phyloP scores from a whole-genome alignment of 202 grass and related monocot species.

The Musa balbisiana region DNA sequence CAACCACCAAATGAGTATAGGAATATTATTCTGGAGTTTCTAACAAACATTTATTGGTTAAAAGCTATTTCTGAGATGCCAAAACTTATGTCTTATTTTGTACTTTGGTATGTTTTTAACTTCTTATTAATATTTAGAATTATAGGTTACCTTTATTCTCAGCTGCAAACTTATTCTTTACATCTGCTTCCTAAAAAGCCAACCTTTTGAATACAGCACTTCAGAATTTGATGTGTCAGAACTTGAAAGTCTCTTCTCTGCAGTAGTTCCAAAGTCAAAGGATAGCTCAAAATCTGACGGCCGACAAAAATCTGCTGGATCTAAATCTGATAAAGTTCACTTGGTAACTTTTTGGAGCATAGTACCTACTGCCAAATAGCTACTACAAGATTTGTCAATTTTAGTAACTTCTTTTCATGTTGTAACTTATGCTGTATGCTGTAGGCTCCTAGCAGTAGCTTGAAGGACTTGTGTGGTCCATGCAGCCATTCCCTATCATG shows the following conservation, averaged over 20 bases:
- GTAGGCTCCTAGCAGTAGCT: not conserved
- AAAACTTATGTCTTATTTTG: not conserved
- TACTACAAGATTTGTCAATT: not conserved
- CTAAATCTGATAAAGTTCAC: constrained; percentile 83
- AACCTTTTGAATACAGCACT: constrained; percentile 34
- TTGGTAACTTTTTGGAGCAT: constrained; percentile 48
- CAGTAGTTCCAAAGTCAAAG: constrained; percentile 65
- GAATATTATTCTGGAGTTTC: constrained; percentile 6
- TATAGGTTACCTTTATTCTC: not conserved
- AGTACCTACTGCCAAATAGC: not conserved
- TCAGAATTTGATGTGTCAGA: constrained; percentile 83
- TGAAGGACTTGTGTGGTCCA: not conserved
- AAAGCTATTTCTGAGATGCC: not conserved
- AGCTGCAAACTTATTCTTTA: not conserved
- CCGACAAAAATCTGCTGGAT: constrained; percentile 55
- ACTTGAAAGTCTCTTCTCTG: constrained; percentile 66
- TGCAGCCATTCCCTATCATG: not conserved
- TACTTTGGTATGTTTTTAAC: not conserved
- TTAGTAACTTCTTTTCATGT: not conserved
- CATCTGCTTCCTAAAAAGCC: not conserved
- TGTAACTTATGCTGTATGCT: not conserved
- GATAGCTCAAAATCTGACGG: constrained; percentile 45
- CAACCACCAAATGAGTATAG: too few species aligned
- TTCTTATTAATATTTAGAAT: not conserved
- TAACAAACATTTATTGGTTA: not conserved